A percentile compares a stretch with the other conserved stretches of the same genome.
Conservation (phyloP, 1,284 basidiomycete species). For the Leccinum pachyderme region DNA sequence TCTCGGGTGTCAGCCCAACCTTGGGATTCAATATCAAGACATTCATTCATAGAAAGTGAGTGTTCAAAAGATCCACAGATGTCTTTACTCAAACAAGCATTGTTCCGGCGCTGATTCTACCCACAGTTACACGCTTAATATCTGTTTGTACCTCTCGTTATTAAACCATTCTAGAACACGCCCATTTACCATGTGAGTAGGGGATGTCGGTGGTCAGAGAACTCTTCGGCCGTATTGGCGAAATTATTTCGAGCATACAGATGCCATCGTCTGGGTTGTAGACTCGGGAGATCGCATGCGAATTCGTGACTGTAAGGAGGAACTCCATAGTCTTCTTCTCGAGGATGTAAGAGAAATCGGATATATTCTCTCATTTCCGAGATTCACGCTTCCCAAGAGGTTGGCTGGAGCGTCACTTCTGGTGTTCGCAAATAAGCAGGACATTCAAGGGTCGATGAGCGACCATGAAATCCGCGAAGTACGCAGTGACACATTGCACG, state of each 20-base stretch:
- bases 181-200: slow-evolving; percentile 40
- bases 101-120: slow-evolving; percentile 23
- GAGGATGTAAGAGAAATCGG: slow-evolving; percentile 75
- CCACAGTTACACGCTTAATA: slow-evolving; percentile 84
- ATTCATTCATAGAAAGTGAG: slow-evolving; percentile 85
- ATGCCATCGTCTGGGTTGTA: slow-evolving; percentile 98
- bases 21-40: slow-evolving; percentile 99
- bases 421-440: slow-evolving; percentile 99
- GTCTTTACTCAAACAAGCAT: slow-evolving; percentile 23
- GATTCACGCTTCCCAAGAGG: slow-evolving; percentile 51
- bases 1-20: slow-evolving; percentile 86
- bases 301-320: slow-evolving; percentile 85
- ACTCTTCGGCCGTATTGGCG: slow-evolving; percentile 97
- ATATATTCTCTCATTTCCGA: slow-evolving; percentile 15
- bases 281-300: slow-evolving; percentile 91
- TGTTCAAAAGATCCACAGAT: slow-evolving; percentile 22
- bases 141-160: slow-evolving; percentile 60
- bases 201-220: slow-evolving; percentile 98
- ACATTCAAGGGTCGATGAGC: slow-evolving; percentile 85
- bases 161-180: slow-evolving; percentile 5
- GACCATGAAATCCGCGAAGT: slow-evolving; percentile 82
- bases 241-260: slow-evolving; percentile 99
- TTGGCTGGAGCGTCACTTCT: slow-evolving; percentile 92
- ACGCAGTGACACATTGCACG: slow-evolving; percentile 32
- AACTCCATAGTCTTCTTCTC: slow-evolving; percentile 81